Conservation (phyloP, 805 yeast species). For the Spathaspora passalidarum region DNA sequence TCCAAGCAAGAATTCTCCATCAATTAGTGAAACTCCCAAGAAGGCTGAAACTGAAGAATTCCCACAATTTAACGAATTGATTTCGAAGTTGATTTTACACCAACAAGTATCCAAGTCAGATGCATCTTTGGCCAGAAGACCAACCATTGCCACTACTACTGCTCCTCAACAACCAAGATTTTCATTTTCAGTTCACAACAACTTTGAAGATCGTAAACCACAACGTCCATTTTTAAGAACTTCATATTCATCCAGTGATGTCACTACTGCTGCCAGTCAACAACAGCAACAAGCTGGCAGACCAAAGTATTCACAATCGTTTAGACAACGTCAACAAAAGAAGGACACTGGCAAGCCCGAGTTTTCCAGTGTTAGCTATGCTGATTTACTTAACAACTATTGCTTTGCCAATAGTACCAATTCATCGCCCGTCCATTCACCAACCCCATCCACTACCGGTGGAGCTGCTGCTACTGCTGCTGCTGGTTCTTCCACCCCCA, state of each 20-base stretch:
- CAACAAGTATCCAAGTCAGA: constrained; percentile 5
- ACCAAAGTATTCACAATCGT: constrained; percentile 8
- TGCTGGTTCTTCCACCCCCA: constrained; percentile 2
- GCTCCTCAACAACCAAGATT: constrained; percentile 4
- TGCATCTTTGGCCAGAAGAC: constrained; percentile 4
- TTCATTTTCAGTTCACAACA: constrained; percentile 3
- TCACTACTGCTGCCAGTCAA: neutral
- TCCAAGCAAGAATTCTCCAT: neutral
- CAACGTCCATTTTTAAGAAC: constrained; percentile 5
- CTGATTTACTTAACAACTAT: constrained; percentile 32
- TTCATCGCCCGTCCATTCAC: neutral
- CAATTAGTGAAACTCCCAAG: neutral
- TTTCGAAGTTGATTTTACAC: constrained; percentile 17
- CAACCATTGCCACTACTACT: neutral
- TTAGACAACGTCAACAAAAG: constrained; percentile 6
- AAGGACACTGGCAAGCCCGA: constrained; percentile 2
- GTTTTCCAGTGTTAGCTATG: constrained; percentile 15
- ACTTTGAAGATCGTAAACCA: constrained; percentile 4
- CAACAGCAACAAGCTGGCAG: too few species aligned
- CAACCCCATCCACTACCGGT: neutral
- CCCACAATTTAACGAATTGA: constrained; percentile 21
- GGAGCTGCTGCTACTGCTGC: constrained; percentile 2
- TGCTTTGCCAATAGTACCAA: constrained; percentile 30
- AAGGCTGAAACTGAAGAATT: neutral
- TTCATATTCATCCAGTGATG: constrained; percentile 8